Conservation (phyloP, 1,139 yeast species). For the Geotrichum aggregatum region DNA sequence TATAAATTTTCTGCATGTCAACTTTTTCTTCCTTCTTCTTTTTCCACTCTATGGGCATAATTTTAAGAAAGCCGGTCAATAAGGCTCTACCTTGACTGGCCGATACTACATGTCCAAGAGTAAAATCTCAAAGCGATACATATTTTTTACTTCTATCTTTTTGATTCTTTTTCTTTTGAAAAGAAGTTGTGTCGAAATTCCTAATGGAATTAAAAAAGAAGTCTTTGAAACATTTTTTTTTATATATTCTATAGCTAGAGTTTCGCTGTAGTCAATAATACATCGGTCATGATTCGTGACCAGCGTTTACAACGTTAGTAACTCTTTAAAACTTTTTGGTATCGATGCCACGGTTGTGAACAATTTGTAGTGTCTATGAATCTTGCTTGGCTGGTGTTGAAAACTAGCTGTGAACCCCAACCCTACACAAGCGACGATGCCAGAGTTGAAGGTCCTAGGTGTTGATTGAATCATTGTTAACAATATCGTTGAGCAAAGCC, state of each 20-base stretch:
- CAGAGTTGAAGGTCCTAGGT: too few species aligned
- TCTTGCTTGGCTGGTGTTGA: too few species aligned
- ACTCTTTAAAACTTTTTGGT: too few species aligned
- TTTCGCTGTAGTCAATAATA: background rate
- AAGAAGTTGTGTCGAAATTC: conserved; percentile 4
- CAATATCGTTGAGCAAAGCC: too few species aligned
- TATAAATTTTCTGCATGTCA: too few species aligned
- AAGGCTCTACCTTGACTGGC: conserved; percentile 16
- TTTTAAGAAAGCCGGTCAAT: conserved; percentile 16
- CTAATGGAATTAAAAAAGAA: conserved; percentile 21
- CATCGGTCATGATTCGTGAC: too few species aligned
- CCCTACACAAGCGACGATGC: too few species aligned
- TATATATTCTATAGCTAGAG: background rate
- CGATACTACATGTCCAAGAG: conserved; percentile 22
- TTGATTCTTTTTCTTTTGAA: background rate
- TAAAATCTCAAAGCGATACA: conserved; percentile 20
- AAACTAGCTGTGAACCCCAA: too few species aligned
- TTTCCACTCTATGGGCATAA: conserved; percentile 13
- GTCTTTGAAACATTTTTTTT: conserved; percentile 19
- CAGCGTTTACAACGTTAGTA: too few species aligned
- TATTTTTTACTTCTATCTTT: conserved; percentile 20
- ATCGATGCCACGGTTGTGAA: too few species aligned
- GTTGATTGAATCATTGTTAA: too few species aligned
- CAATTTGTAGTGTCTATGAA: too few species aligned
- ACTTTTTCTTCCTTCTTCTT: background rate